These are phyloP conservation scores for Plasmodium cynomolgi DNA, from an alignment of 169 alveolate species.

Conservation along the genomic window DNA sequence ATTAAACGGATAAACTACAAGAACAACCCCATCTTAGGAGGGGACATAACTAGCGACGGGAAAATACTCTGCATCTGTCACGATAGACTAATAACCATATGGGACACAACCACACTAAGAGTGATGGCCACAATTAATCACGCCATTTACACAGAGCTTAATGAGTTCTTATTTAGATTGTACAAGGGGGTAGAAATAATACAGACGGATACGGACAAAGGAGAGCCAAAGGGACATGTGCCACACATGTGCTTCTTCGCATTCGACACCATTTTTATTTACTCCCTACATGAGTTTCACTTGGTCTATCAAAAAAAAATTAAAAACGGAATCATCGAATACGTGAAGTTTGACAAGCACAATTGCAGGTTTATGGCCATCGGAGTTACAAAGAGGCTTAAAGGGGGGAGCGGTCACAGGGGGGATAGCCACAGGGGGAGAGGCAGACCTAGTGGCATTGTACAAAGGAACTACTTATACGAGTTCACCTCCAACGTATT, in stretches of 20 bases:
- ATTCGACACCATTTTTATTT: slow-evolving; percentile 36
- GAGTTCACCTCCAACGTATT: slow-evolving; percentile 23
- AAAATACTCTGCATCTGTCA: slow-evolving; percentile 46
- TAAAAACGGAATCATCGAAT: slow-evolving; percentile 32
- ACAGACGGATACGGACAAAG: background rate
- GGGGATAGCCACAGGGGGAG: background rate
- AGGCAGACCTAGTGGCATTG: background rate
- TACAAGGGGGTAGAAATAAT: slow-evolving; percentile 49
- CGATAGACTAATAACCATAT: slow-evolving; percentile 20
- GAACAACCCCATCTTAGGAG: slow-evolving; percentile 20
- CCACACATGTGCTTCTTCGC: slow-evolving; percentile 24
- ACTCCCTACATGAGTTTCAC: slow-evolving; percentile 38
- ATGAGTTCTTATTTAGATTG: slow-evolving; percentile 24
- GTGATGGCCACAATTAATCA: slow-evolving; percentile 45
- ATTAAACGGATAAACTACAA: slow-evolving; percentile 31
- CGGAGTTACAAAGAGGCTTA: slow-evolving; percentile 35
- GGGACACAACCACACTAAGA: slow-evolving; percentile 36
- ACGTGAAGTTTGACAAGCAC: slow-evolving; percentile 38
- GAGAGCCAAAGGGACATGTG: background rate
- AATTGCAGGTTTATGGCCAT: slow-evolving; percentile 8
- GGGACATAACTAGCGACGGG: slow-evolving; percentile 48
- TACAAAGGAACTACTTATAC: slow-evolving; percentile 43
- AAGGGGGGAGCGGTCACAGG: background rate
- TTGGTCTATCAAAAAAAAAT: slow-evolving; percentile 33
- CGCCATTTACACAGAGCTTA: slow-evolving; percentile 29